Evolutionary conservation across 2,329 filamentous ascomycete genomes (phyloP).

Genomic region (Lachnellula subtilissima): DNA sequence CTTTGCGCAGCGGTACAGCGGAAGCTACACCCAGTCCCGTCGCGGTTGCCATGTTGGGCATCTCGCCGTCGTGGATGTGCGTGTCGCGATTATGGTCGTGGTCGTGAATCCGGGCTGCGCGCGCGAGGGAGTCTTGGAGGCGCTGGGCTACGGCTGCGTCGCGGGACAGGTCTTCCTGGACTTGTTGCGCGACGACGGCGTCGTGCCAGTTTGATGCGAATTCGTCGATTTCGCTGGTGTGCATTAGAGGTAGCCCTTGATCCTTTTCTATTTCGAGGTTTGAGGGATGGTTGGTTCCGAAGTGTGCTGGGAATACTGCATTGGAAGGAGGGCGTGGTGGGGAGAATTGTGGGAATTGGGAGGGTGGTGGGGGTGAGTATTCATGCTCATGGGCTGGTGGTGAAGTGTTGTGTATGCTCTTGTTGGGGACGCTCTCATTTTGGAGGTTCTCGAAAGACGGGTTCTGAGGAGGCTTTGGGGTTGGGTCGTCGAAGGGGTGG

Average conservation of each 20-base stretch:
- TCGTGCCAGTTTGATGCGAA: not conserved
- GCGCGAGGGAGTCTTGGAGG: too few relatives aligned
- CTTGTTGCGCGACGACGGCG: not conserved
- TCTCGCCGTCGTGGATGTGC: constrained; percentile 2
- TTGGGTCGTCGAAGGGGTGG: not conserved
- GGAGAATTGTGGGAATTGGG: not conserved
- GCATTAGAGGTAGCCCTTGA: not conserved
- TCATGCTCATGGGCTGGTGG: not conserved
- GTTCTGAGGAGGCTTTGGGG: not conserved
- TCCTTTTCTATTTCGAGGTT: not conserved
- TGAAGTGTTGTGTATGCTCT: too few relatives aligned
- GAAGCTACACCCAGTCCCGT: not conserved
- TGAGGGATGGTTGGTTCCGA: not conserved
- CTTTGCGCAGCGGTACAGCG: not conserved
- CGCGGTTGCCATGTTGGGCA: not conserved
- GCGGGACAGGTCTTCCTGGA: not conserved
- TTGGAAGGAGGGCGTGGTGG: not conserved
- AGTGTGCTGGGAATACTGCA: too few relatives aligned
- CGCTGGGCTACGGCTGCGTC: too few relatives aligned
- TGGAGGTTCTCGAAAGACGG: too few relatives aligned
- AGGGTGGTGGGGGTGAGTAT: not conserved
- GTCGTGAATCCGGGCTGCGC: too few relatives aligned
- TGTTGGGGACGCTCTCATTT: too few relatives aligned
- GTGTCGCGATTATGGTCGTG: not conserved
- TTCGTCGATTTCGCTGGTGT: not conserved